phyloP scores from a whole-genome alignment of 1,284 basidiomycete species.

The Porodaedalea pini region DNA sequence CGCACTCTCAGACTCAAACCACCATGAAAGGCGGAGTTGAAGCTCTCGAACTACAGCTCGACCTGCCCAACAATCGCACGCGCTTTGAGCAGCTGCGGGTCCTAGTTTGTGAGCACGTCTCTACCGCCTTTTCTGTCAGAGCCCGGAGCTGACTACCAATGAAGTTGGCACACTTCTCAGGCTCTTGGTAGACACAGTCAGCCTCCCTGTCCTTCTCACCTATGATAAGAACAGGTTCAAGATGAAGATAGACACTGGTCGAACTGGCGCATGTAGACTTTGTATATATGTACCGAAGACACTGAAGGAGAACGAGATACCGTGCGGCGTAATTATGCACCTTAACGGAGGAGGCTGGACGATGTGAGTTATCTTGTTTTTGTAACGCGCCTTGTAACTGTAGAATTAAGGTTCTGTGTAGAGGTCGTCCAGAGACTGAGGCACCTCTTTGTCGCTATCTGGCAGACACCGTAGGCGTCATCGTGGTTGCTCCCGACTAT shows the following conservation, averaged over 20 bases:
- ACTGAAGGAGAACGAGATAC: background rate
- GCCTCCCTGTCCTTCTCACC: slow-evolving; percentile 11
- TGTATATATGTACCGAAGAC: slow-evolving; percentile 22
- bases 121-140: background rate
- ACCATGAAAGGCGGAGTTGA: background rate
- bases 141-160: background rate
- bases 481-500: slow-evolving; percentile 28
- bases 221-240: slow-evolving; percentile 17
- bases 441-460: slow-evolving; percentile 24
- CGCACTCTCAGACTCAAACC: background rate
- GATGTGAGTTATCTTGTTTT: slow-evolving; percentile 22
- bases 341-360: slow-evolving; percentile 28
- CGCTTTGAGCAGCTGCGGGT: slow-evolving; percentile 6
- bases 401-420: slow-evolving; percentile 5
- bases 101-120: background rate
- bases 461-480: slow-evolving; percentile 23
- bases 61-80: slow-evolving; percentile 9
- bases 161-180: slow-evolving; percentile 17
- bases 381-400: background rate
- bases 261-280: slow-evolving; percentile 22
- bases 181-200: slow-evolving; percentile 15
- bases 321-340: slow-evolving; percentile 25
- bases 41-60: slow-evolving; percentile 2
- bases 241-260: slow-evolving; percentile 21
- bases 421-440: slow-evolving; percentile 27